phyloP scores from a whole-genome alignment of 2,329 filamentous ascomycete species.

The Penicillium sp. region DNA sequence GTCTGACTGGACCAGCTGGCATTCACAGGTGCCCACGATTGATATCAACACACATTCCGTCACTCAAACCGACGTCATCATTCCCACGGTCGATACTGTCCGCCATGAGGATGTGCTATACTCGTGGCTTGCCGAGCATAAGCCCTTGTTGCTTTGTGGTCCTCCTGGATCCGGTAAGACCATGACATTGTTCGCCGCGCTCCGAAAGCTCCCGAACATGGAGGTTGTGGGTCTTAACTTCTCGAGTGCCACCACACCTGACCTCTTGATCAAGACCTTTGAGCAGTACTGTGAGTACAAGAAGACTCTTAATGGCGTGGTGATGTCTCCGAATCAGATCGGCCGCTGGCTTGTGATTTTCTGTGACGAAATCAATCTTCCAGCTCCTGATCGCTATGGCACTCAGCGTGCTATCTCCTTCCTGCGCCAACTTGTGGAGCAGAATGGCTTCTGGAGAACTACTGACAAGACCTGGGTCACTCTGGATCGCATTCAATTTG shows the following conservation, averaged over 20 bases:
- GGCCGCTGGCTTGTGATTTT: constrained; percentile 98
- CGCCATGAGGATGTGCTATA: constrained; percentile 99
- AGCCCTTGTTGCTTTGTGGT: constrained; percentile 91
- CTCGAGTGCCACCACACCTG: constrained; percentile 95
- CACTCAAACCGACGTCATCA: constrained; percentile 96
- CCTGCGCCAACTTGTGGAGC: constrained; percentile 92
- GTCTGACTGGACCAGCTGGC: constrained; percentile 89
- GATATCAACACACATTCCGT: constrained; percentile 99
- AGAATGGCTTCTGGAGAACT: constrained; percentile 98
- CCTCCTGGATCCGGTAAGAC: constrained; percentile 99
- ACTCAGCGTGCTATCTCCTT: constrained; percentile 98
- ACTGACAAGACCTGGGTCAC: constrained; percentile 98
- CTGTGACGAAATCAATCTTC: constrained; percentile 99
- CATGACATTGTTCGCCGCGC: constrained; percentile 97
- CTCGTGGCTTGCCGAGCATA: constrained; percentile 98
- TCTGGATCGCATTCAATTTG: constrained; percentile 96
- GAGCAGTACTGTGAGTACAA: constrained; percentile 99
- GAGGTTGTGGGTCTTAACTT: constrained; percentile 99
- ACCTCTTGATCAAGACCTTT: constrained; percentile 97
- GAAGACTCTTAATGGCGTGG: constrained; percentile 94
- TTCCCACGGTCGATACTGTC: constrained; percentile 94
- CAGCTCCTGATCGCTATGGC: constrained; percentile 93
- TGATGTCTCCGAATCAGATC: constrained; percentile 93
- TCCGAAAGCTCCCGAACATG: constrained; percentile 97
- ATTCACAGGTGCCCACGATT: constrained; percentile 86